phyloP scores from a whole-genome alignment of 371 early-diverging fungal genomes.

The Apophysomyces trapeziformis region DNA sequence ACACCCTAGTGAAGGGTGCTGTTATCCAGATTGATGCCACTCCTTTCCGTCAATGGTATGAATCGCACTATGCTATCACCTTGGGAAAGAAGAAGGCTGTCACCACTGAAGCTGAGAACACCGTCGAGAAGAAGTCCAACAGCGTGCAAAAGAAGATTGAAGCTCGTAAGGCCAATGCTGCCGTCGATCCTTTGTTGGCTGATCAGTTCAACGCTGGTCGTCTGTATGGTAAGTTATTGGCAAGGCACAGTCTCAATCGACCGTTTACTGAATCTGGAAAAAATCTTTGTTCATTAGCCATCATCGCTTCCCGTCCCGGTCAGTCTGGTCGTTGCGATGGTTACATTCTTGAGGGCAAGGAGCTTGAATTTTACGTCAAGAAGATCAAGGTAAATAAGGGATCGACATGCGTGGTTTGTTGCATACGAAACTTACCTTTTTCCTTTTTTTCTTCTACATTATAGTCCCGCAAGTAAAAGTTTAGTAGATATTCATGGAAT shows the following conservation, averaged over 20 bases:
- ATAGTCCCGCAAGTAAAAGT: slow-evolving; percentile 15
- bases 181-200: slow-evolving; percentile 84
- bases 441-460: not conserved
- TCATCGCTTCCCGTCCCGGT: slow-evolving; percentile 95
- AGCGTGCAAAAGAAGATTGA: slow-evolving; percentile 84
- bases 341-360: slow-evolving; percentile 97
- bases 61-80: slow-evolving; percentile 87
- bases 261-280: not conserved
- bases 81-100: slow-evolving; percentile 80
- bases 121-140: slow-evolving; percentile 82
- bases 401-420: too few relatives aligned
- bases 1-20: slow-evolving; percentile 97
- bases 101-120: slow-evolving; percentile 57
- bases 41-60: slow-evolving; percentile 97
- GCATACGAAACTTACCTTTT: not conserved
- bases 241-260: too few relatives aligned
- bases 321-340: slow-evolving; percentile 98
- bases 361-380: slow-evolving; percentile 90
- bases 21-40: slow-evolving; percentile 97
- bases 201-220: slow-evolving; percentile 94
- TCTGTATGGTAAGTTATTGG: slow-evolving; percentile 58
- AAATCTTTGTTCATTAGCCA: slow-evolving; percentile 49
- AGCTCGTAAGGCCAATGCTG: slow-evolving; percentile 75
- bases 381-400: slow-evolving; percentile 67
- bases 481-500: not conserved